Conservation (phyloP, 1,284 basidiomycete species). For the Porodaedalea pini region DNA sequence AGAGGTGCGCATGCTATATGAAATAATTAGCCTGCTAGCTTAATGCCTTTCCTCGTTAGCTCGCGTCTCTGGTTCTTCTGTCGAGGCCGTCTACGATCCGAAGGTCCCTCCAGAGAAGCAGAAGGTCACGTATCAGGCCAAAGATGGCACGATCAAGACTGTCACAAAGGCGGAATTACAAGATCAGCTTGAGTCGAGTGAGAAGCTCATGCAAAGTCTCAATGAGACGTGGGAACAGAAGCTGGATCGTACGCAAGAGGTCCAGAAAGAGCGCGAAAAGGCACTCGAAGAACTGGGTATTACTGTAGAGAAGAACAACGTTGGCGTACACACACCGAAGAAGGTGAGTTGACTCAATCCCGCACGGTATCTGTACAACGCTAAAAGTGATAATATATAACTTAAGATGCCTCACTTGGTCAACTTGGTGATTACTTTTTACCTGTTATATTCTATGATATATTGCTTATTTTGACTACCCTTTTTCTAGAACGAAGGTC, state of each 20-base stretch:
- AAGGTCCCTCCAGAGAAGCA: constrained; percentile 91
- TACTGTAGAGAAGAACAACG: constrained; percentile 92
- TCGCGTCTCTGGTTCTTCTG: constrained; percentile 59
- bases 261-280: constrained; percentile 95
- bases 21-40: constrained; percentile 14
- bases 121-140: constrained; percentile 91
- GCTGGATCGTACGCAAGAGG: constrained; percentile 86
- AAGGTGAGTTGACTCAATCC: constrained; percentile 45
- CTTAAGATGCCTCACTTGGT: constrained; percentile 88
- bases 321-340: constrained; percentile 99
- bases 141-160: constrained; percentile 90
- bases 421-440: constrained; percentile 67
- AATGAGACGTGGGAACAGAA: constrained; percentile 99
- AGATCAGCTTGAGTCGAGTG: constrained; percentile 93
- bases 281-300: constrained; percentile 97
- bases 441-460: not conserved
- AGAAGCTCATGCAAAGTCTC: constrained; percentile 94
- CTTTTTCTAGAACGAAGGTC: constrained; percentile 75
- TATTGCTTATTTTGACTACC: constrained; percentile 17
- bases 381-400: constrained; percentile 25
- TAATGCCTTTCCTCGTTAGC: constrained; percentile 40
- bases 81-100: constrained; percentile 83
- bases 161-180: constrained; percentile 96
- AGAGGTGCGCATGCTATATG: constrained; percentile 49
- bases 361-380: not conserved